These are phyloP conservation scores for Botrytis porri DNA, from an alignment of 2,329 filamentous ascomycete genomes.

Conservation along the genomic window DNA sequence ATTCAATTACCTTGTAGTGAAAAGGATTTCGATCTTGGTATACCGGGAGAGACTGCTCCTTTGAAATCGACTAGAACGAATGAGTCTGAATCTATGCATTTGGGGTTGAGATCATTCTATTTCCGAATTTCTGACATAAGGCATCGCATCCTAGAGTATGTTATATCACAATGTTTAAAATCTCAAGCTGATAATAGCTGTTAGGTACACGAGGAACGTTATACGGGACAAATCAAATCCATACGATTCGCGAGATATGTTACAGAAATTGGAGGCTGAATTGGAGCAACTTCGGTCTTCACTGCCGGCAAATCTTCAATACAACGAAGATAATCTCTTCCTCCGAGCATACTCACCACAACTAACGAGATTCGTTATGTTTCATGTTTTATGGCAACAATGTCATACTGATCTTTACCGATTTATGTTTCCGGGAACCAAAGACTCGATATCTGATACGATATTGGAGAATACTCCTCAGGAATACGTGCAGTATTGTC, in stretches of 20 bases:
- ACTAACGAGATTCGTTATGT: constrained; percentile 18
- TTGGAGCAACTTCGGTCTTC: constrained; percentile 10
- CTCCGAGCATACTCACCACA: constrained; percentile 19
- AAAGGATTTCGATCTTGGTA: constrained; percentile 20
- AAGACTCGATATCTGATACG: constrained; percentile 14
- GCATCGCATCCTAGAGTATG: constrained; percentile 19
- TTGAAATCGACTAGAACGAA: constrained; percentile 3
- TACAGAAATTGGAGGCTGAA: constrained; percentile 17
- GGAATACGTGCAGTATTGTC: constrained; percentile 13
- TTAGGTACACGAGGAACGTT: constrained; percentile 12
- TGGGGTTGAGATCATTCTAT: constrained; percentile 18
- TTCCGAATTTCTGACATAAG: constrained; percentile 20
- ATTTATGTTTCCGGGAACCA: constrained; percentile 17
- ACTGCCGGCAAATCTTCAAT: constrained; percentile 17
- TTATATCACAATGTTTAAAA: no score
- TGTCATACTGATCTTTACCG: constrained; percentile 16
- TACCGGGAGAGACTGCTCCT: constrained; percentile 19
- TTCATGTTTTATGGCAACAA: constrained; percentile 18
- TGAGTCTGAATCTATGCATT: constrained; percentile 17
- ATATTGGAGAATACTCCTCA: not conserved
- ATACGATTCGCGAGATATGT: constrained; percentile 4
- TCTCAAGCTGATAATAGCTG: not conserved
- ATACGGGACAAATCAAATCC: constrained; percentile 18
- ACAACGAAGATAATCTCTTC: constrained; percentile 20
- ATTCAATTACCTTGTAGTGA: constrained; percentile 19